Evolutionary conservation across 164 flowering plant species (phyloP), one percentile per base, ranked within the genome.

Genomic region (Litsea cubeba): DNA sequence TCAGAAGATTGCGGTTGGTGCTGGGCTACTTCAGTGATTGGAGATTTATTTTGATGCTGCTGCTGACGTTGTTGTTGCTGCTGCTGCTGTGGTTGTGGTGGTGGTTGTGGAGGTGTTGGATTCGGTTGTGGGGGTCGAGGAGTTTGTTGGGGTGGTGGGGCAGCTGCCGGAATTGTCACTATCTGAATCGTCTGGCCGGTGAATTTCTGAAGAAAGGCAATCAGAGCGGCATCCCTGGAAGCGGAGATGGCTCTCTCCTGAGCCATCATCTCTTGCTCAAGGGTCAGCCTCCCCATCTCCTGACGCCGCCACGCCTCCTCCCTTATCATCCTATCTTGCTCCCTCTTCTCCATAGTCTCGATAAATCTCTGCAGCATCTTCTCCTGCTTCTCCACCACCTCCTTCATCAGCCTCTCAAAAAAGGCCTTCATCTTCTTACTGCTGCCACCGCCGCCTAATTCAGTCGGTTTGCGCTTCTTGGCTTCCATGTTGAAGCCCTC

Each of bases 271-370:
- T 88, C 92, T 67, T 89, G 94, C 69, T 90, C 94, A 1, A 84
- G 80, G 57, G 66, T 71, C 3, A 89, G 65, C 73, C 94, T 81
- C 0, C 86, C 83, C 84, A 85, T 83, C 80, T 92, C 93, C 71
- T 90, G 91, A 30, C 81, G 79, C 83, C 80, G 89, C 97, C 97
- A 92, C 18, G 88, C 89, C 35, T 92, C 97, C 75, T 90, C 97
- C 68, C 93, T 79, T 2, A 83, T 80, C 83, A 85, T 79, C 67
- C 97, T 77, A 6, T 88, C 97, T 64, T 85, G 88, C 77, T 92
- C 97, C 73, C 89, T 83, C 82, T 87, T 90, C 80, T 92, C 94
- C 6, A 92, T 83, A 8, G 85, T 84, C 54, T 90, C 92, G 40
- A 92, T 35, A 50, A 92, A 86, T 64, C 83, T 82, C 71, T 85